phyloP scores from a whole-genome alignment of 768 basidiomycete species.

The Boletus edulis region DNA sequence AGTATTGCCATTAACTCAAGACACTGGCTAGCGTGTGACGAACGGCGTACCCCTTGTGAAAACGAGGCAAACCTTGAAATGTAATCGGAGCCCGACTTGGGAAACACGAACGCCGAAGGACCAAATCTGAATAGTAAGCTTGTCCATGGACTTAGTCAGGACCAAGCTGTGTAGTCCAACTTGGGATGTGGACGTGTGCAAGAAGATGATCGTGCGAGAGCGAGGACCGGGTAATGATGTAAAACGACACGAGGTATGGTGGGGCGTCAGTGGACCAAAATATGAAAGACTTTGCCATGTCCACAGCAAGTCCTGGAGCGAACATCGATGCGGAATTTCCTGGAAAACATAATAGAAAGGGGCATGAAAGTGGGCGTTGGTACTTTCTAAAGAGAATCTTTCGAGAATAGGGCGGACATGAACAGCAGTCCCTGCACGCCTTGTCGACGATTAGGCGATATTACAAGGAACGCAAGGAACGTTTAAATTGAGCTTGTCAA shows the following conservation, averaged over 20 bases:
- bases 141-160: slow-evolving; percentile 23
- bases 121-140: slow-evolving; percentile 5
- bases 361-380: slow-evolving; percentile 9
- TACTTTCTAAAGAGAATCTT: slow-evolving; percentile 21
- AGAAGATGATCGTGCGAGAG: slow-evolving; percentile 14
- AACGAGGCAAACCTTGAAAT: slow-evolving; percentile 20
- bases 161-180: slow-evolving; percentile 10
- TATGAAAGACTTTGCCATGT: slow-evolving; percentile 1
- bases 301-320: slow-evolving; percentile 14
- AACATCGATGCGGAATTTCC: slow-evolving; percentile 9
- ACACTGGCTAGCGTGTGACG: slow-evolving; percentile 14
- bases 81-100: slow-evolving; percentile 14
- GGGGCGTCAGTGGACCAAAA: slow-evolving; percentile 13
- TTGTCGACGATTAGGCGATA: slow-evolving; percentile 24
- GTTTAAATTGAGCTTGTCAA: slow-evolving; percentile 7
- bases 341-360: slow-evolving; percentile 24
- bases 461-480: slow-evolving; percentile 22
- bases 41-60: slow-evolving; percentile 8
- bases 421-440: slow-evolving; percentile 21
- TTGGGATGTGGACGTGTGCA: slow-evolving; percentile 8
- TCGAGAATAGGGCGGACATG: slow-evolving; percentile 29
- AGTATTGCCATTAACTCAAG: slow-evolving; percentile 5
- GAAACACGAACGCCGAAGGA: slow-evolving; percentile 13
- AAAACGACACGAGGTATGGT: slow-evolving; percentile 23
- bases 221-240: slow-evolving; percentile 20